Conservation (phyloP, 345 rosid genomes). For the Eucalyptus curtisii region DNA sequence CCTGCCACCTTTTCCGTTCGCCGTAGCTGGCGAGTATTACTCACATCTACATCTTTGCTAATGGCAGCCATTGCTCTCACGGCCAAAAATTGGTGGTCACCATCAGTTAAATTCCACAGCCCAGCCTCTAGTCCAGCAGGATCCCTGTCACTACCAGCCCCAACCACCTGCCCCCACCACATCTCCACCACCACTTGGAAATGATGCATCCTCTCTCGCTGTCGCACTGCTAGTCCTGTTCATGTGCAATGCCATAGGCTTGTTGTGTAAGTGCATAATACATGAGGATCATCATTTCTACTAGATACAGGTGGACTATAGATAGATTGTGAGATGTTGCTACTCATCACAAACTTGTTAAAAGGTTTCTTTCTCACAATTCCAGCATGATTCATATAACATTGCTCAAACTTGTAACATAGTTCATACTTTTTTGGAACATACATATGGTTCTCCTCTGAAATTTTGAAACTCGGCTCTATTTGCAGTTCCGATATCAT, state of each 20-base stretch:
- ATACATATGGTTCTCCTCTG: neutral
- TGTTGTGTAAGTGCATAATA: neutral
- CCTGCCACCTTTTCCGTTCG: conserved; percentile 17
- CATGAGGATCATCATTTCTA: neutral
- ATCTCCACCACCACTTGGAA: neutral
- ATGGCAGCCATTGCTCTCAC: conserved; percentile 4
- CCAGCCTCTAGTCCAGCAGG: neutral
- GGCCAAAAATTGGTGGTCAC: conserved; percentile 16
- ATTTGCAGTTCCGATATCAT: neutral
- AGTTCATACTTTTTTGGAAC: neutral
- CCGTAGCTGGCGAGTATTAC: conserved; percentile 10
- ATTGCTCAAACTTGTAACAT: neutral
- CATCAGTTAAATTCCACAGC: neutral
- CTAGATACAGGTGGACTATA: neutral
- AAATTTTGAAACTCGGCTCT: neutral
- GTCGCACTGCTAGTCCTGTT: neutral
- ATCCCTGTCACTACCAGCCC: neutral
- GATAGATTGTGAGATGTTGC: neutral
- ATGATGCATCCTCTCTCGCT: neutral
- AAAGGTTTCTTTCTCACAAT: neutral
- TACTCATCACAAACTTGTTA: neutral
- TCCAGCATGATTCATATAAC: neutral
- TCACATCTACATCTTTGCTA: conserved; percentile 8
- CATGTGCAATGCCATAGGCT: neutral
- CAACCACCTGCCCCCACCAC: neutral